Conservation (phyloP, 139 green algal genomes). For the Haematococcus sp. region DNA sequence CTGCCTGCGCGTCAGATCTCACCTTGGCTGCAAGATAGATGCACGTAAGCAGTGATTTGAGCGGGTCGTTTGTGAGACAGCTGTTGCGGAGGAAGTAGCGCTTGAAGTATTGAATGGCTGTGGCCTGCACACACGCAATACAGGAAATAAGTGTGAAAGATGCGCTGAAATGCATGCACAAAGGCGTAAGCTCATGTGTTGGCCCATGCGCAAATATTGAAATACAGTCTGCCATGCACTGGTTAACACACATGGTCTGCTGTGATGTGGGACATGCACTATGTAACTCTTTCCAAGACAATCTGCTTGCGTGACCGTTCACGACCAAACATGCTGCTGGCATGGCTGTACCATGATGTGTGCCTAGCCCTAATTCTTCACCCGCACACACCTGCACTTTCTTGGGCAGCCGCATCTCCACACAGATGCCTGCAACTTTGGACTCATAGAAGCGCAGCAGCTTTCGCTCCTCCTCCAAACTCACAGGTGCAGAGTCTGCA, state of each 20-base stretch:
- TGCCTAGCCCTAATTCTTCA: too few relatives aligned
- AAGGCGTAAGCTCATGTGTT: too few relatives aligned
- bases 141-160: too few relatives aligned
- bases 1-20: too few relatives aligned
- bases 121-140: constrained; percentile 27
- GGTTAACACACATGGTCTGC: too few relatives aligned
- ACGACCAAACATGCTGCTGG: too few relatives aligned
- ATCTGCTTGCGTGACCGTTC: too few relatives aligned
- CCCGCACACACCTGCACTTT: constrained; percentile 54
- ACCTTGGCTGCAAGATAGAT: constrained; percentile 86
- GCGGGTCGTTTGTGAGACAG: constrained; percentile 62
- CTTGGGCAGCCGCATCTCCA: constrained; percentile 45
- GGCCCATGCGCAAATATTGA: neutral
- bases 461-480: constrained; percentile 13
- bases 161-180: too few relatives aligned
- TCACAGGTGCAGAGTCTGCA: constrained; percentile 19
- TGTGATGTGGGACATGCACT: too few relatives aligned
- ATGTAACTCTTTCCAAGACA: too few relatives aligned
- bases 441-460: constrained; percentile 17
- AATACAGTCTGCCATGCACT: neutral
- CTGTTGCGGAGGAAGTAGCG: constrained; percentile 67
- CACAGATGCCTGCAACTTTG: constrained; percentile 26
- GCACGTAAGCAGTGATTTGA: constrained; percentile 67
- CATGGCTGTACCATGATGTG: neutral
- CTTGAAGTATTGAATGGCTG: constrained; percentile 69